phyloP scores from a whole-genome alignment of 257 asterid species.

The Rauvolfia tetraphylla region DNA sequence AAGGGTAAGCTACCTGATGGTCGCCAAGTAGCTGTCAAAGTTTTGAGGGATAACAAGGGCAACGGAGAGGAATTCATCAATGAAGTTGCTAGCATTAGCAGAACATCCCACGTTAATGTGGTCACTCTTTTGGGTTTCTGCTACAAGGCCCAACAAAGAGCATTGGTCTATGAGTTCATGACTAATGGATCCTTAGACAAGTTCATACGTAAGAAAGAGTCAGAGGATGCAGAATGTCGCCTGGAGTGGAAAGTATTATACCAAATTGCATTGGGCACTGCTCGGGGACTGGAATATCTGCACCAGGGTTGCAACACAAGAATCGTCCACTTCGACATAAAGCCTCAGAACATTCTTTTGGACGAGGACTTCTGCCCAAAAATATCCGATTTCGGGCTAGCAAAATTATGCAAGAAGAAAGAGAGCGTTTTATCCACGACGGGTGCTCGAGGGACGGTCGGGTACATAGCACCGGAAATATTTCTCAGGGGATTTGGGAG shows the following conservation, averaged over 20 bases:
- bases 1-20: background rate
- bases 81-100: slow-evolving; percentile 14
- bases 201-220: slow-evolving; percentile 31
- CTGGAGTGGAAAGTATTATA: slow-evolving; percentile 44
- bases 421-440: slow-evolving; percentile 42
- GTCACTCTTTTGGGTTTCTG: slow-evolving; percentile 13
- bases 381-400: slow-evolving; percentile 69
- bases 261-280: slow-evolving; percentile 55
- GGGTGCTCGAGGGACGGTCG: slow-evolving; percentile 55
- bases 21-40: background rate
- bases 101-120: slow-evolving; percentile 10
- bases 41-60: background rate
- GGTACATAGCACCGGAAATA: slow-evolving; percentile 76
- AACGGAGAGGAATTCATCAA: slow-evolving; percentile 10
- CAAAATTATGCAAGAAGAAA: slow-evolving; percentile 44
- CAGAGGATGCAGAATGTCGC: slow-evolving; percentile 14
- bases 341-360: slow-evolving; percentile 67
- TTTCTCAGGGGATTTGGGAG: slow-evolving; percentile 49
- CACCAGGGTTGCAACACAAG: slow-evolving; percentile 68
- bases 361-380: slow-evolving; percentile 63
- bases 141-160: background rate
- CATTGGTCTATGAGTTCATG: slow-evolving; percentile 26
- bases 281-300: slow-evolving; percentile 60
- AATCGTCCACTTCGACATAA: slow-evolving; percentile 67
- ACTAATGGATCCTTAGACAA: slow-evolving; percentile 63